A percentile compares a stretch with the other conserved stretches of the same genome.
Conservation (phyloP, 139 green algal genomes). For the Coelastrella sp. region DNA sequence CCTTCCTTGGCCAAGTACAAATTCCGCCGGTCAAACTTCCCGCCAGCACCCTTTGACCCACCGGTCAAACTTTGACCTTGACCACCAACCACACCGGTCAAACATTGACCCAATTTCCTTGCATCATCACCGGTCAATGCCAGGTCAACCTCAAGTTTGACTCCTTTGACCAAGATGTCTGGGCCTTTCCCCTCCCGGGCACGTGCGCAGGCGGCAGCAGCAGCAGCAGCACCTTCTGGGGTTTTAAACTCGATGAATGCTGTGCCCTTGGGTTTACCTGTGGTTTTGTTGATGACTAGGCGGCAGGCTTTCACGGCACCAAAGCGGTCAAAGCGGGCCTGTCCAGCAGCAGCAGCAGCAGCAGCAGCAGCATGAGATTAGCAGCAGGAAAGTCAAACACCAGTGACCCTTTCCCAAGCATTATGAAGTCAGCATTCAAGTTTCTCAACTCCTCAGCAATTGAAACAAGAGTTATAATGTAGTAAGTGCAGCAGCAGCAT, state of each 20-base stretch:
- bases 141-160: slow-evolving; percentile 75
- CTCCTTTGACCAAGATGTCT: slow-evolving; percentile 75
- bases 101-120: slow-evolving; percentile 61
- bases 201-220: slow-evolving; percentile 69
- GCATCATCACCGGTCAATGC: slow-evolving; percentile 79
- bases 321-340: slow-evolving; percentile 68
- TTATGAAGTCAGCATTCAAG: too few species aligned
- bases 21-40: slow-evolving; percentile 82
- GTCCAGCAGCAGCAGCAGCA: slow-evolving; percentile 14
- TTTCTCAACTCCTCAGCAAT: too few species aligned
- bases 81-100: background rate
- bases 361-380: too few species aligned
- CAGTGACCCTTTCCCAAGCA: too few species aligned
- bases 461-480: too few species aligned
- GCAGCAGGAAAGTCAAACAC: too few species aligned
- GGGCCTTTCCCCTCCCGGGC: slow-evolving; percentile 65
- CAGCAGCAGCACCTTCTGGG: slow-evolving; percentile 58
- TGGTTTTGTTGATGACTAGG: slow-evolving; percentile 50
- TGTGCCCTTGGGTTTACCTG: slow-evolving; percentile 85
- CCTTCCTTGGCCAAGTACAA: slow-evolving; percentile 92
- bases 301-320: slow-evolving; percentile 68
- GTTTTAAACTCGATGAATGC: slow-evolving; percentile 90
- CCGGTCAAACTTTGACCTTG: background rate
- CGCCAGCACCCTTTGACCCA: background rate
- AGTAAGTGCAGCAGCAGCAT: too few species aligned